Evolutionary conservation across 1,284 basidiomycete species (phyloP).

Genomic region (Microbotryomycetes sp.): DNA sequence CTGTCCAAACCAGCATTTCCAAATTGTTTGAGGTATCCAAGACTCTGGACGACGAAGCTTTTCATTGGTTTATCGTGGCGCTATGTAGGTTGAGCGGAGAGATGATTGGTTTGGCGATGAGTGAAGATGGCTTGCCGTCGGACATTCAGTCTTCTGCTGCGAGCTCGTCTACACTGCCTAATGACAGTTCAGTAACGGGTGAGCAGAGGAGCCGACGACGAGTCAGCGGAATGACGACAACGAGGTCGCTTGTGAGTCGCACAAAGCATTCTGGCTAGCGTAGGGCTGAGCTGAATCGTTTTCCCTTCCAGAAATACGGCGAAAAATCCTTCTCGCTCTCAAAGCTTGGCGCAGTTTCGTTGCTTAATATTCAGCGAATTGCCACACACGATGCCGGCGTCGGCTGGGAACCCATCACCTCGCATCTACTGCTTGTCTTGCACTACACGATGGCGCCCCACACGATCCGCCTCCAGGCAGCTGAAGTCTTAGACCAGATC

Average conservation of each 20-base stretch:
- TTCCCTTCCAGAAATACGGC: constrained; percentile 18
- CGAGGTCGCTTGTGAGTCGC: constrained; percentile 13
- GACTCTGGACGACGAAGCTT: constrained; percentile 67
- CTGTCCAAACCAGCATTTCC: constrained; percentile 63
- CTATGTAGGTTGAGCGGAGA: constrained; percentile 77
- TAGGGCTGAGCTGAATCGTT: too few relatives aligned
- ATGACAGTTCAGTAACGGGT: neutral
- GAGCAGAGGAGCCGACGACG: constrained; percentile 11
- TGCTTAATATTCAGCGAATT: constrained; percentile 76
- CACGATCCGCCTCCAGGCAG: constrained; percentile 78
- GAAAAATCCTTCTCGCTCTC: constrained; percentile 65
- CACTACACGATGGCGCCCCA: constrained; percentile 60
- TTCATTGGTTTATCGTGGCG: constrained; percentile 70
- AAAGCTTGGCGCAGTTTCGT: constrained; percentile 69
- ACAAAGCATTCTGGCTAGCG: neutral
- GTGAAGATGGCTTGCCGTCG: constrained; percentile 31
- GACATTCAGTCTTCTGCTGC: neutral
- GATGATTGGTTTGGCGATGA: constrained; percentile 72
- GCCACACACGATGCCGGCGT: constrained; percentile 67
- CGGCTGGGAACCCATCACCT: constrained; percentile 76
- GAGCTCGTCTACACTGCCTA: constrained; percentile 6
- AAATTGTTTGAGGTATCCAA: constrained; percentile 74
- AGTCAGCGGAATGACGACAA: constrained; percentile 30
- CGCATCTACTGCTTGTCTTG: constrained; percentile 68
- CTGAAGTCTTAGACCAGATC: constrained; percentile 73